Conservation (phyloP, 306 rosid genomes). For the Lupinus albus region DNA sequence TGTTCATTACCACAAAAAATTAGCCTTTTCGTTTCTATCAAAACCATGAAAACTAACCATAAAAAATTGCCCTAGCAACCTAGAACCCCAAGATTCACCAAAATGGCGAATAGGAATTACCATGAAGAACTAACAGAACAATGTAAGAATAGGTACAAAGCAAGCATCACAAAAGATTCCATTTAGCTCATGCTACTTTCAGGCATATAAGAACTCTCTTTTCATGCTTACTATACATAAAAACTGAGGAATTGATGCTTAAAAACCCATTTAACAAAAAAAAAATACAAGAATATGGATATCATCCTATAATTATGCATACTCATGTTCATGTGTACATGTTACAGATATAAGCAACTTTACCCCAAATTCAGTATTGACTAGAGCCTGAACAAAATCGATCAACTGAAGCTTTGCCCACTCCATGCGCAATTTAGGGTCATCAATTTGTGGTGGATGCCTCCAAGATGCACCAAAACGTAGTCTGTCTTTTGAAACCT, state of each 20-base stretch:
- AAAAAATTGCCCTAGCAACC: too few species aligned
- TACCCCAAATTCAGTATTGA: constrained; percentile 89
- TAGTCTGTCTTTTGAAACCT: constrained; percentile 67
- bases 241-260: neutral
- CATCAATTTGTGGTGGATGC: constrained; percentile 75
- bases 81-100: too few species aligned
- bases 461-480: constrained; percentile 99
- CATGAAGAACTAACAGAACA: too few species aligned
- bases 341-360: constrained; percentile 37
- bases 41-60: too few species aligned
- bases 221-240: constrained; percentile 1
- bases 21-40: too few species aligned
- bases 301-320: constrained; percentile 21
- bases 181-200: neutral
- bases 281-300: constrained; percentile 3
- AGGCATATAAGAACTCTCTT: constrained; percentile 13
- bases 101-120: too few species aligned
- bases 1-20: too few species aligned
- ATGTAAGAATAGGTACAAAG: too few species aligned
- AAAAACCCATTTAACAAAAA: constrained; percentile 2
- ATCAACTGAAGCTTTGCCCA: constrained; percentile 94
- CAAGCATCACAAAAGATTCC: neutral
- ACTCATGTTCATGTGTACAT: neutral
- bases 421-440: constrained; percentile 55
- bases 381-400: constrained; percentile 79